A percentile compares a stretch with the other conserved stretches of the same genome.
Evolutionary conservation across 257 asterid genomes (phyloP).

Genomic region (Capsicum chinense): DNA sequence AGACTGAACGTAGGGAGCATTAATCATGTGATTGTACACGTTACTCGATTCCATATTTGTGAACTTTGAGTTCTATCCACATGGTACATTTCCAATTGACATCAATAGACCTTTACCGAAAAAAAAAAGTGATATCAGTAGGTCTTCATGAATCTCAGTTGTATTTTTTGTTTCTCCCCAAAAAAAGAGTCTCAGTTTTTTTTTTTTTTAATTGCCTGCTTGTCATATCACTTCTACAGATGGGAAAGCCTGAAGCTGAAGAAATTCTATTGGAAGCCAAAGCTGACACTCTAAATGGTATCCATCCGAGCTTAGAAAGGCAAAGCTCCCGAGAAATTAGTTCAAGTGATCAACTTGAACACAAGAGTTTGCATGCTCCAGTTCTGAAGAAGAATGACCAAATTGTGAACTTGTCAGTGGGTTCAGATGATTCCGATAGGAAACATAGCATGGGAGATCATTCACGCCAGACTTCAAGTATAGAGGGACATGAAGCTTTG

Average conservation of each 20-base stretch:
- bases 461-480: slow-evolving; percentile 41
- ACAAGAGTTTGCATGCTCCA: slow-evolving; percentile 40
- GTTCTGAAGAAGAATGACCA: slow-evolving; percentile 47
- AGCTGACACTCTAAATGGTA: slow-evolving; percentile 45
- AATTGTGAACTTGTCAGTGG: slow-evolving; percentile 38
- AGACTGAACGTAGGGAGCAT: neutral
- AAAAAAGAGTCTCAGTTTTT: too few species aligned
- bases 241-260: slow-evolving; percentile 48
- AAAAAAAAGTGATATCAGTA: neutral
- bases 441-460: slow-evolving; percentile 48
- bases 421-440: slow-evolving; percentile 45
- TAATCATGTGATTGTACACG: slow-evolving; percentile 1
- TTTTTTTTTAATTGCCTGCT: neutral
- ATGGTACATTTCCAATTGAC: slow-evolving; percentile 8
- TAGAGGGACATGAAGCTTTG: slow-evolving; percentile 44
- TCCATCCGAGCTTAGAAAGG: slow-evolving; percentile 43
- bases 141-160: slow-evolving; percentile 27
- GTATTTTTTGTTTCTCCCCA: neutral
- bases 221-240: slow-evolving; percentile 48
- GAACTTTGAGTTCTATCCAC: slow-evolving; percentile 12
- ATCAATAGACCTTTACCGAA: neutral
- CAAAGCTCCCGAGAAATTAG: slow-evolving; percentile 43
- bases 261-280: slow-evolving; percentile 45
- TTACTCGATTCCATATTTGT: neutral
- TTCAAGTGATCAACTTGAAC: slow-evolving; percentile 46